A percentile compares a stretch with the other conserved stretches of the same genome.
Conservation (phyloP, 306 rosid genomes). For the Chamaecrista fasciculata region DNA sequence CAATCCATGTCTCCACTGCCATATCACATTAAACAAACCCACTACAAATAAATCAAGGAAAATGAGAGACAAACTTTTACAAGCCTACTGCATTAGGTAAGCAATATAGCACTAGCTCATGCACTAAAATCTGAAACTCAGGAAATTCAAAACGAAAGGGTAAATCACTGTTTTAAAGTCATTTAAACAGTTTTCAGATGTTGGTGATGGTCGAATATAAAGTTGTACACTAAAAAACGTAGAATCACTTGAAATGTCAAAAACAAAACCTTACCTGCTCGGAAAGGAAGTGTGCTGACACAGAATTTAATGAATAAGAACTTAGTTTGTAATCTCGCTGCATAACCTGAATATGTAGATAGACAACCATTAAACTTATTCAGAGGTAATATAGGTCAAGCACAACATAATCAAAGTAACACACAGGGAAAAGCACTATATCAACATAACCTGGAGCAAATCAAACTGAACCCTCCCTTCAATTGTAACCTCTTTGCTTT, state of each 20-base stretch:
- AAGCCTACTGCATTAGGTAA: not conserved
- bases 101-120: not conserved
- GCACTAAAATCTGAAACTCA: conserved; percentile 11
- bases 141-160: not conserved
- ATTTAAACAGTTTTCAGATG: conserved; percentile 15
- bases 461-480: conserved; percentile 99
- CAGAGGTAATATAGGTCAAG: conserved; percentile 11
- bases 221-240: conserved; percentile 7
- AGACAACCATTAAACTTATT: conserved; percentile 31
- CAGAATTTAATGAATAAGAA: conserved; percentile 95
- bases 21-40: not conserved
- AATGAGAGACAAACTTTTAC: not conserved
- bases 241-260: conserved; percentile 29
- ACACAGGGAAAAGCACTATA: conserved; percentile 22
- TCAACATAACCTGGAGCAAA: conserved; percentile 78
- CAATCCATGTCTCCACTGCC: conserved; percentile 9
- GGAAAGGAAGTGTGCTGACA: conserved; percentile 92
- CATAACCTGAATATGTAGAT: conserved; percentile 53
- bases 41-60: not conserved
- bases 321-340: conserved; percentile 94
- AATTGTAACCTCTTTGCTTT: conserved; percentile 86
- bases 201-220: not conserved
- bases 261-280: conserved; percentile 68
- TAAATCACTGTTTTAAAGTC: not conserved
- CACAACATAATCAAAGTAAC: conserved; percentile 9